Base-by-base conservation (phyloP, 257 asterid genomes). In the Nicotiana undulata region DNA sequence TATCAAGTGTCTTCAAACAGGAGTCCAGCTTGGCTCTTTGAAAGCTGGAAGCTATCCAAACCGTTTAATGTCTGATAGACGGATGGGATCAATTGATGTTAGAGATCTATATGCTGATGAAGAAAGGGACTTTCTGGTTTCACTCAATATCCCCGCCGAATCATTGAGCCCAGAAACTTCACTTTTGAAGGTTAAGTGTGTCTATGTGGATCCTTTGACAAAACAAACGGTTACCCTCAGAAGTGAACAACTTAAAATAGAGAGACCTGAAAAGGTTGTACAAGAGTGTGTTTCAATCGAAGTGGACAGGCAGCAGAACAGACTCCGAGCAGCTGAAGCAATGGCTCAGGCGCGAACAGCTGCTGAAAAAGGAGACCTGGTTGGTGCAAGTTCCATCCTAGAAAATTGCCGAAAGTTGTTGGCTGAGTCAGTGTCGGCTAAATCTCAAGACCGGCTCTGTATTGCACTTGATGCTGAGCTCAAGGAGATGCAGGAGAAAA, bases 41-140 rank as follows among this genome's bases (percentile, higher is more conserved):
- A 94, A 91, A 86, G 90, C 92, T 0, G 99, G 99, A 31, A 96
- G 97, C 68, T 96, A 96, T 79, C 90, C 84, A 3, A 90, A 86
- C 84, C 88, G 87, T 0, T 79, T 92, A 49, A 28, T 46, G 28
- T 80, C 97, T 5, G 81, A 89, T 87, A 88, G 90, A 77, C 89
- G 86, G 1, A 20, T n/a, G 9, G 99, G 98, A 81, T 80, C 81
- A 13, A 90, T 96, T 31, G 91, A 90, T 32, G 97, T 96, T 5
- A 98, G 98, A 61, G 97, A 96, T 81, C 84, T 94, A 13, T 96
- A 94, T 32, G 98, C 98, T 0, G 99, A 96, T 18, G 99, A 96
- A 88, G 99, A 92, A 86, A 89, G 98, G 83, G 98, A 94, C 85
- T 96, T 96, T 85, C 81, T 96, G 81, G 85, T 91, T 72, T 86